Evolutionary conservation across 2,329 filamentous ascomycete species (phyloP).

Genomic region (Cylindrodendrum hubeiense): DNA sequence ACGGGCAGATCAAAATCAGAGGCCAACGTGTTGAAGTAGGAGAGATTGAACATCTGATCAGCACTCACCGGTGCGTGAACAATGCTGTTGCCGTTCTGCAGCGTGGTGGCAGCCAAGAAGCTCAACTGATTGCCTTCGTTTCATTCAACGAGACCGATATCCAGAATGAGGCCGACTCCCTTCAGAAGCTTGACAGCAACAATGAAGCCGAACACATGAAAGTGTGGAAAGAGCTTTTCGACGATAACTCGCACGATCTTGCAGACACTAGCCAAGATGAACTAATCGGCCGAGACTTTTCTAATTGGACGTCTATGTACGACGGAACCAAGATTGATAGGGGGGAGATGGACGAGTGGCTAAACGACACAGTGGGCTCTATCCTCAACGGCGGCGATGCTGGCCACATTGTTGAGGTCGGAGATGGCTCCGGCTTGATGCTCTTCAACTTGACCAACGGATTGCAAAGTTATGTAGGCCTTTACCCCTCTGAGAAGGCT

Average conservation of each 20-base stretch:
- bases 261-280: conserved; percentile 23
- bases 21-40: conserved; percentile 40
- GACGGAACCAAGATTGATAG: conserved; percentile 43
- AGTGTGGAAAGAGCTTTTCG: conserved; percentile 34
- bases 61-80: neutral
- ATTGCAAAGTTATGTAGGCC: conserved; percentile 42
- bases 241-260: conserved; percentile 25
- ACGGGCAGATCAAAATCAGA: conserved; percentile 37
- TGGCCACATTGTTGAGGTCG: conserved; percentile 44
- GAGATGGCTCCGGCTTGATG: conserved; percentile 48
- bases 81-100: conserved; percentile 35
- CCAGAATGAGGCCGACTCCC: neutral
- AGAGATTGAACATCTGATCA: conserved; percentile 31
- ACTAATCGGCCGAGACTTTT: conserved; percentile 43
- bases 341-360: conserved; percentile 48
- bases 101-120: conserved; percentile 4
- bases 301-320: conserved; percentile 49
- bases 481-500: conserved; percentile 42
- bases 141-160: neutral
- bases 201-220: conserved; percentile 9
- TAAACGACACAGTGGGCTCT: conserved; percentile 44
- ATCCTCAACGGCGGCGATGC: conserved; percentile 28
- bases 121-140: conserved; percentile 21
- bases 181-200: neutral
- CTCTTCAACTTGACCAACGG: conserved; percentile 39